A percentile compares a stretch with the other conserved stretches of the same genome.
phyloP scores from a whole-genome alignment of 2,329 filamentous ascomycete species.

The Aspergillus unguis region DNA sequence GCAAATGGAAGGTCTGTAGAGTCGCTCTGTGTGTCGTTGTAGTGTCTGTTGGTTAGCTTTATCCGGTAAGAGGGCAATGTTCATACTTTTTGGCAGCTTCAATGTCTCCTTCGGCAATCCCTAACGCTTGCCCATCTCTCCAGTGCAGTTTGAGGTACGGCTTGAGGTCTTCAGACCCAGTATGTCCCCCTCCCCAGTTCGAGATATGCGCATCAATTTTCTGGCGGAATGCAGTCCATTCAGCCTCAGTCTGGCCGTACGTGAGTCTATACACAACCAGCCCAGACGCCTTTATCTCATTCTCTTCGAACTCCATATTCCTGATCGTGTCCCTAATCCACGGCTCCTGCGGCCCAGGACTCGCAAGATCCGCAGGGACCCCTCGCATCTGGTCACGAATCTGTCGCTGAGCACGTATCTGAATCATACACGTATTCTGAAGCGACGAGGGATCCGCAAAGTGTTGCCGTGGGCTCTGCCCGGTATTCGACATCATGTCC shows the following conservation, averaged over 20 bases:
- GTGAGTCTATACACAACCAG: slow-evolving; percentile 26
- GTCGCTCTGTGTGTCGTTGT: slow-evolving; percentile 11
- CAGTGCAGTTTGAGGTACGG: slow-evolving; percentile 24
- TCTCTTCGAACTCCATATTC: neutral
- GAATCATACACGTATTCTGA: neutral
- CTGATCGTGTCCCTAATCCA: slow-evolving; percentile 16
- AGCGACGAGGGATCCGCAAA: neutral
- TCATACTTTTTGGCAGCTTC: neutral
- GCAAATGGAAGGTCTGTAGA: neutral
- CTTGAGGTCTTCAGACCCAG: slow-evolving; percentile 20
- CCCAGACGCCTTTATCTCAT: neutral
- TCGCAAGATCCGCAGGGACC: slow-evolving; percentile 10
- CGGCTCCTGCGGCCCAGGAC: slow-evolving; percentile 15
- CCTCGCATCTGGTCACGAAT: slow-evolving; percentile 10
- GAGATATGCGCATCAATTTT: slow-evolving; percentile 24
- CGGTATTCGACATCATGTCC: no score
- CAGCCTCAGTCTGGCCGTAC: slow-evolving; percentile 21
- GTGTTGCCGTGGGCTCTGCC: no score
- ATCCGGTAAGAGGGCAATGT: neutral
- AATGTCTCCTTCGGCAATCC: neutral
- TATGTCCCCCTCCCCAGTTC: slow-evolving; percentile 23
- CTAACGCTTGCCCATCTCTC: slow-evolving; percentile 20
- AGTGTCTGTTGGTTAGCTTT: neutral
- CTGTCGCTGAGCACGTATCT: slow-evolving; percentile 5
- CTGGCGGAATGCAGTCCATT: slow-evolving; percentile 21